Conservation (phyloP, 2,329 filamentous ascomycete genomes). For the Venturia oleaginea region DNA sequence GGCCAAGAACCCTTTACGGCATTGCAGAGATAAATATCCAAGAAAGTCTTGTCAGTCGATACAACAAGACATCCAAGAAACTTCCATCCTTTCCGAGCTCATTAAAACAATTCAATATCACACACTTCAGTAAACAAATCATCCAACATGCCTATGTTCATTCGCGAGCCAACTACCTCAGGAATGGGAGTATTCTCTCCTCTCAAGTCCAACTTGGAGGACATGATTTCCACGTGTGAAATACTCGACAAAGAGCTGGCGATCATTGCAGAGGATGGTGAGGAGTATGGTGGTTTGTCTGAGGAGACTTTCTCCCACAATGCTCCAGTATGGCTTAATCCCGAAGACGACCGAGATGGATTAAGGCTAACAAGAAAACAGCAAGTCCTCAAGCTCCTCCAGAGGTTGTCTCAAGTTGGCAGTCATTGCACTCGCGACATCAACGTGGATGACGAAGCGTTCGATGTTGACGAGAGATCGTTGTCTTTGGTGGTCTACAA, state of each 20-base stretch:
- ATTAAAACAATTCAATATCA: neutral
- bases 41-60: neutral
- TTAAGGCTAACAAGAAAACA: neutral
- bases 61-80: neutral
- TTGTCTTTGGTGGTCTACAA: conserved; percentile 8
- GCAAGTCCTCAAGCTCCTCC: conserved; percentile 7
- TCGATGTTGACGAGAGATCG: conserved; percentile 3
- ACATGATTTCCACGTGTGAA: conserved; percentile 11
- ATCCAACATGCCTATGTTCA: conserved; percentile 13
- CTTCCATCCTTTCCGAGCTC: neutral
- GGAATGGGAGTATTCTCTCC: neutral
- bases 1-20: neutral
- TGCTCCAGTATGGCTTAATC: conserved; percentile 8
- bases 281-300: conserved; percentile 4
- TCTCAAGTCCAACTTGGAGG: conserved; percentile 12
- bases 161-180: neutral
- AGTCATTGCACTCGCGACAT: conserved; percentile 4
- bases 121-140: neutral
- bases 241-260: conserved; percentile 8
- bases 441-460: conserved; percentile 8
- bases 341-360: neutral
- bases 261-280: conserved; percentile 8
- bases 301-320: conserved; percentile 12
- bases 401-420: conserved; percentile 3
- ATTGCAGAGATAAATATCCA: neutral